Evolutionary conservation across 2,329 filamentous ascomycete species (phyloP), one percentile per base, ranked within the genome.

Genomic region (Pseudogymnoascus sp.): DNA sequence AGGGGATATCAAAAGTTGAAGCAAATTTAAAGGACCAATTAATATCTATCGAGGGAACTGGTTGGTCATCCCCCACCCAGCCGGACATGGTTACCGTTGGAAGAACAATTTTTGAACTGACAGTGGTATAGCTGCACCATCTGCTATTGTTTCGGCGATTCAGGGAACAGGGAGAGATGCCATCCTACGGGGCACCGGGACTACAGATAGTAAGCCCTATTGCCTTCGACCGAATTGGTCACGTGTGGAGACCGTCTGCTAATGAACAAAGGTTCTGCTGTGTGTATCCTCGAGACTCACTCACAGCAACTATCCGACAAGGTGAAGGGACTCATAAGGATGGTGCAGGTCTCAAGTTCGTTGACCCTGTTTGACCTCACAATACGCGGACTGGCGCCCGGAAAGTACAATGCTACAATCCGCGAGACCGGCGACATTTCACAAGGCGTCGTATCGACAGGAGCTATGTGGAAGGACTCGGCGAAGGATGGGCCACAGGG

Each of bases 241-340:
- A 60, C 39, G 26, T 61, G 62, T 21, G 41, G 35, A 41, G 61
- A 29, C 16, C 19, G n/a, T 62, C n/a, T 73, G 59, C 73, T 71
- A 31, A 61, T 33, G 35, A 58, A 58, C 52, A 62, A 66, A 83
- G 89, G 85, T 72, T 90, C 92, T 31, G 91, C 93, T 49, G 94
- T 99, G 45, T 96, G 92, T 76, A 97, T 99, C 71, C 85, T 99
- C 65, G 94, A 99, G 79, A 95, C 91, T 63, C 86, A 91, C 71
- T 82, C 86, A 52, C 77, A 75, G 38, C 74, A 76, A 63, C 82
- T 86, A 62, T 74, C 78, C 67, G 82, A 88, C 70, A 81, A 89
- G 69, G 92, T 99, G 61, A 85, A 90, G 68, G 94, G 94, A 29
- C 79, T 99, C 41, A 91, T 90, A 65, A 86, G 94, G 68, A 95